phyloP scores from a whole-genome alignment of 164 flowering plant genomes.

The Annona squamosa region DNA sequence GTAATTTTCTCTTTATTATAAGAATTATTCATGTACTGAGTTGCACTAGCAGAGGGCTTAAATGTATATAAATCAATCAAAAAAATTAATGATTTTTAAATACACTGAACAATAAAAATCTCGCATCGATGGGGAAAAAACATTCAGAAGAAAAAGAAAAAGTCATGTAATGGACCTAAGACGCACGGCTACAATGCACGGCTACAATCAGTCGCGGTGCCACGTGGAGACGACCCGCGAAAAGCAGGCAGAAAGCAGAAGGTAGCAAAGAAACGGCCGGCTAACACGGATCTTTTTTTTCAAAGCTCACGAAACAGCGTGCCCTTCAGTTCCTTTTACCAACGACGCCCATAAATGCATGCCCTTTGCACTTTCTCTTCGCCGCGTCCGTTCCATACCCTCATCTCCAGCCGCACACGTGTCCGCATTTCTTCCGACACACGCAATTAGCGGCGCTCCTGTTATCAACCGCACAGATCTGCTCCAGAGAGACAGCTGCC shows the following conservation, averaged over 20 bases:
- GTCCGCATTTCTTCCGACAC: not conserved
- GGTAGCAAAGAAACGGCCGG: not conserved
- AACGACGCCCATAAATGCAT: not conserved
- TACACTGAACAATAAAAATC: too few relatives aligned
- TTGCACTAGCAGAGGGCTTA: too few relatives aligned
- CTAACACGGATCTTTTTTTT: not conserved
- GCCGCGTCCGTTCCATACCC: not conserved
- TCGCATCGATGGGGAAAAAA: too few relatives aligned
- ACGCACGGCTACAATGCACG: not conserved
- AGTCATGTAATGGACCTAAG: too few relatives aligned
- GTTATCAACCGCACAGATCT: not conserved
- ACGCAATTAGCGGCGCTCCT: not conserved
- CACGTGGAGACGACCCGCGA: not conserved
- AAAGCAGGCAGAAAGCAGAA: not conserved
- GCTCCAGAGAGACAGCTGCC: not conserved
- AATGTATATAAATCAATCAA: too few relatives aligned
- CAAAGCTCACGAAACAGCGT: not conserved
- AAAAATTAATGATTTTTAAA: too few relatives aligned
- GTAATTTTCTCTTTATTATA: too few relatives aligned
- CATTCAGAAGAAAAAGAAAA: too few relatives aligned
- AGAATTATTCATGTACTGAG: too few relatives aligned
- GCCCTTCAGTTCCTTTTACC: not conserved
- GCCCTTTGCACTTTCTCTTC: not conserved
- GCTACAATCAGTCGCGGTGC: not conserved
- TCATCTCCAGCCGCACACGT: not conserved